These are phyloP conservation scores for Penicillium parvum DNA, from an alignment of 495 filamentous ascomycete species.

Conservation along the genomic window DNA sequence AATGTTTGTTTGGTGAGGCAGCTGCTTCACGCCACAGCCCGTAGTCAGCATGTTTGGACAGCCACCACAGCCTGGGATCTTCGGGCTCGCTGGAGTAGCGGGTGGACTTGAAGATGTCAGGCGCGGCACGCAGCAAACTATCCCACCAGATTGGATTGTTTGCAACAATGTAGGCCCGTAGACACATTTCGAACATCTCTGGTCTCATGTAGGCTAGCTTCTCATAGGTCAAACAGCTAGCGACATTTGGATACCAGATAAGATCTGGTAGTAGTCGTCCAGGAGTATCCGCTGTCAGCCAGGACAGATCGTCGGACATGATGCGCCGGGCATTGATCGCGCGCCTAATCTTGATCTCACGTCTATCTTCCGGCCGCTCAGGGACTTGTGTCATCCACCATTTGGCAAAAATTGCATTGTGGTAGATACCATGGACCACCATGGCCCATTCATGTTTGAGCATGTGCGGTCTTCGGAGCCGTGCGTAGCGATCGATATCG, in stretches of 20 bases:
- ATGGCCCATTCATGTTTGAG: slow-evolving; percentile 6
- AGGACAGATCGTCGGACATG: slow-evolving; percentile 8
- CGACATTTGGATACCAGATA: slow-evolving; percentile 3
- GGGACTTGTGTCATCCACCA: slow-evolving; percentile 9
- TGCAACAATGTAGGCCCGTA: neutral
- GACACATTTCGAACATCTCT: neutral
- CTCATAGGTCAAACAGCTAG: slow-evolving; percentile 2
- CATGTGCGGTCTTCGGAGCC: slow-evolving; percentile 7
- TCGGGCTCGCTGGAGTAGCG: neutral
- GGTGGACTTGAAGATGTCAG: neutral
- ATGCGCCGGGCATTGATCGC: slow-evolving; percentile 10
- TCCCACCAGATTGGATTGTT: neutral
- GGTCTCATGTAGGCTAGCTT: neutral
- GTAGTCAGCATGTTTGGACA: neutral
- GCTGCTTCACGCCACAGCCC: neutral
- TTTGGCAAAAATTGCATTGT: slow-evolving; percentile 6
- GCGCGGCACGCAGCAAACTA: slow-evolving; percentile 2
- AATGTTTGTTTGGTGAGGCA: neutral
- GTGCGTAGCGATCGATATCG: slow-evolving; percentile 6
- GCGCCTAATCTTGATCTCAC: neutral
- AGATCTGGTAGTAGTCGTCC: neutral
- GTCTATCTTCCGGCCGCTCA: slow-evolving; percentile 1
- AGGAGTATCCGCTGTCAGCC: slow-evolving; percentile 2
- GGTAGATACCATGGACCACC: slow-evolving; percentile 10
- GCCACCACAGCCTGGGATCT: too few relatives aligned